These are phyloP conservation scores for Pseudogymnoascus pannorum DNA, from an alignment of 2,329 filamentous ascomycete species.

Conservation along the genomic window DNA sequence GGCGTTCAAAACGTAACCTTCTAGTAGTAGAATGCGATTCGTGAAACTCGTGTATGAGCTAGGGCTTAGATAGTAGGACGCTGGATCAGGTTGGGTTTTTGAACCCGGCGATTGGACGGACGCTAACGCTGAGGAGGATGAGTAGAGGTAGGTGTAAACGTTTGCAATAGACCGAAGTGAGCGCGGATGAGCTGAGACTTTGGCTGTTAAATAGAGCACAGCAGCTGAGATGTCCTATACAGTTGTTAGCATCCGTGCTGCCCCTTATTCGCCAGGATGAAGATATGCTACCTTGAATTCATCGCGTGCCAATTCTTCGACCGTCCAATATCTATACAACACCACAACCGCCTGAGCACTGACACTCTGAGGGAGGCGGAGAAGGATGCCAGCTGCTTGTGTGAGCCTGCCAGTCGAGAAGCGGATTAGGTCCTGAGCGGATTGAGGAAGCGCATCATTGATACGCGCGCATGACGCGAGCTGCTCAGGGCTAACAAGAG, in stretches of 20 bases:
- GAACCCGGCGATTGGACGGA: slow-evolving; percentile 12
- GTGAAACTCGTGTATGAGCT: slow-evolving; percentile 60
- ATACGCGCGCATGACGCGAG: slow-evolving; percentile 50
- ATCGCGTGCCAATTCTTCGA: slow-evolving; percentile 43
- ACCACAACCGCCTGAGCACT: slow-evolving; percentile 80
- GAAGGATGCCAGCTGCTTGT: slow-evolving; percentile 70
- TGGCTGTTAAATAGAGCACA: slow-evolving; percentile 71
- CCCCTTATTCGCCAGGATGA: not conserved
- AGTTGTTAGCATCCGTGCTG: slow-evolving; percentile 6
- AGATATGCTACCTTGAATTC: slow-evolving; percentile 38
- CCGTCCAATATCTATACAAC: slow-evolving; percentile 72
- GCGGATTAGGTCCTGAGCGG: slow-evolving; percentile 65
- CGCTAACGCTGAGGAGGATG: slow-evolving; percentile 41
- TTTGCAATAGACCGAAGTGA: slow-evolving; percentile 75
- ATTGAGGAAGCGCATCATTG: slow-evolving; percentile 49
- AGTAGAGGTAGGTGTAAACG: slow-evolving; percentile 75
- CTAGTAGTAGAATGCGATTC: slow-evolving; percentile 59
- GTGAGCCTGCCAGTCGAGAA: slow-evolving; percentile 66
- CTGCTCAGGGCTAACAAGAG: slow-evolving; percentile 65
- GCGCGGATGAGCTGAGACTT: slow-evolving; percentile 70
- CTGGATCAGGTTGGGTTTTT: slow-evolving; percentile 33
- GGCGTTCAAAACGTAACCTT: slow-evolving; percentile 67
- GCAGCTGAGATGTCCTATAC: slow-evolving; percentile 72
- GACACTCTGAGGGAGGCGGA: slow-evolving; percentile 77
- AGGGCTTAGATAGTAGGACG: slow-evolving; percentile 64